Conservation (phyloP, 768 basidiomycete genomes). For the Trametes maxima region DNA sequence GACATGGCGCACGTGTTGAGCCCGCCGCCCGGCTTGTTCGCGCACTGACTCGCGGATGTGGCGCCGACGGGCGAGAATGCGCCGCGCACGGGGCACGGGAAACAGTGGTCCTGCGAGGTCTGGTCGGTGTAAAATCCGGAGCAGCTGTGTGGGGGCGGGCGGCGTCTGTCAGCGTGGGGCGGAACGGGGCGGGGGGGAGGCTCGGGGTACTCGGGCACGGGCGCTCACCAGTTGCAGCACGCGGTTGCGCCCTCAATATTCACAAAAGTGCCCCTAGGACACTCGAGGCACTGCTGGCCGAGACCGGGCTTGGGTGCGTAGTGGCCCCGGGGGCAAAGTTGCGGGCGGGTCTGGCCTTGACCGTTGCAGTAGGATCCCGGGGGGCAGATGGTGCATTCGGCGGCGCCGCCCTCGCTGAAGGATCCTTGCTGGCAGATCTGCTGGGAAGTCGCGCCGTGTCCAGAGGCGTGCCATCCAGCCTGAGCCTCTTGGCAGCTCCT, state of each 20-base stretch:
- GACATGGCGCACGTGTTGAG: slow-evolving; percentile 16
- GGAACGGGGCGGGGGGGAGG: background rate
- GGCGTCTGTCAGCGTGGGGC: background rate
- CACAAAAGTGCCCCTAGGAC: slow-evolving; percentile 24
- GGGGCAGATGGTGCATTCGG: slow-evolving; percentile 25
- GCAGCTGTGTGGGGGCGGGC: slow-evolving; percentile 10
- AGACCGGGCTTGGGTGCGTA: slow-evolving; percentile 17
- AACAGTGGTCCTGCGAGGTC: slow-evolving; percentile 24
- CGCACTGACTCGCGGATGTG: slow-evolving; percentile 16
- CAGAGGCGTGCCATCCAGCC: slow-evolving; percentile 25
- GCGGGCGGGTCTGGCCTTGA: slow-evolving; percentile 13
- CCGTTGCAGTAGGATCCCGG: slow-evolving; percentile 26
- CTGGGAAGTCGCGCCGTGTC: slow-evolving; percentile 18
- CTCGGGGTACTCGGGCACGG: background rate
- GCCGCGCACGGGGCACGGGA: slow-evolving; percentile 22
- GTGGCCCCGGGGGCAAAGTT: slow-evolving; percentile 19
- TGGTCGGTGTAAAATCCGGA: slow-evolving; percentile 26
- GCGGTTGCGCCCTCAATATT: slow-evolving; percentile 19
- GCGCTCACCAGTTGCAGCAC: slow-evolving; percentile 26
- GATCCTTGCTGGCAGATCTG: slow-evolving; percentile 21
- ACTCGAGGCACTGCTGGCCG: slow-evolving; percentile 19
- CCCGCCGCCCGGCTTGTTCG: slow-evolving; percentile 13
- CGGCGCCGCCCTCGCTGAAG: slow-evolving; percentile 22
- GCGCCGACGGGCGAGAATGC: slow-evolving; percentile 22
- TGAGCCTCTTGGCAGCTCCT: slow-evolving; percentile 20